Conservation (phyloP, 306 rosid species). For the Morella rubra region DNA sequence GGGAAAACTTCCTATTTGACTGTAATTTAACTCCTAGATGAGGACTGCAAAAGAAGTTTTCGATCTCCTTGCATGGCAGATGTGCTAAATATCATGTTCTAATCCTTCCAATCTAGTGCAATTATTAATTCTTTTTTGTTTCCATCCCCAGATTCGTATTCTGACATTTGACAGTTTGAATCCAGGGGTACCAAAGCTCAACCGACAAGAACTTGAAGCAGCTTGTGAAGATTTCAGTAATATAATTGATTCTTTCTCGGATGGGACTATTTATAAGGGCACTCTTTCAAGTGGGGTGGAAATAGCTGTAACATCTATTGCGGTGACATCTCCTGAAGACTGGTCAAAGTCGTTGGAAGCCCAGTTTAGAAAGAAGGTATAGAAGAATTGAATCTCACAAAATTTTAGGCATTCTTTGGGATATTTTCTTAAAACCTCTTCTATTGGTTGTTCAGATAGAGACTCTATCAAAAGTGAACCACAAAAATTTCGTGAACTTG, state of each 20-base stretch:
- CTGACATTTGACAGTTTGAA: constrained; percentile 17
- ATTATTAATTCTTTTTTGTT: neutral
- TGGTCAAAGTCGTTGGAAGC: constrained; percentile 74
- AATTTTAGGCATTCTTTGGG: neutral
- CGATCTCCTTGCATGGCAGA: constrained; percentile 9
- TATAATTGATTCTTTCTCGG: constrained; percentile 58
- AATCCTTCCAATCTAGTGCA: constrained; percentile 5
- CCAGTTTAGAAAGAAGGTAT: constrained; percentile 75
- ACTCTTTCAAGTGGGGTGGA: constrained; percentile 95
- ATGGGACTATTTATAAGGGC: constrained; percentile 80
- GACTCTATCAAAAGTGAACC: constrained; percentile 73
- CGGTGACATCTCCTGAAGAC: constrained; percentile 44
- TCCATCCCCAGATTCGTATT: neutral
- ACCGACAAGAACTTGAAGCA: constrained; percentile 62
- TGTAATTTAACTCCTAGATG: neutral
- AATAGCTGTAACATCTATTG: constrained; percentile 73
- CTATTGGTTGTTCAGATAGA: constrained; percentile 51
- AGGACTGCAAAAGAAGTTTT: constrained; percentile 2
- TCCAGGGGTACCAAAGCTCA: constrained; percentile 88
- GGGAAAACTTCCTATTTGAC: neutral
- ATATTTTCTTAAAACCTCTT: constrained; percentile 15
- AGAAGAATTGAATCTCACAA: constrained; percentile 13
- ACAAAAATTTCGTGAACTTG: constrained; percentile 85
- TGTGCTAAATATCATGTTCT: neutral
- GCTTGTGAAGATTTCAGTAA: constrained; percentile 99